Evolutionary conservation across 352 stramenopile genomes (phyloP), one percentile per base, ranked within the genome.

Genomic region (Phytophthora ohioensis): DNA sequence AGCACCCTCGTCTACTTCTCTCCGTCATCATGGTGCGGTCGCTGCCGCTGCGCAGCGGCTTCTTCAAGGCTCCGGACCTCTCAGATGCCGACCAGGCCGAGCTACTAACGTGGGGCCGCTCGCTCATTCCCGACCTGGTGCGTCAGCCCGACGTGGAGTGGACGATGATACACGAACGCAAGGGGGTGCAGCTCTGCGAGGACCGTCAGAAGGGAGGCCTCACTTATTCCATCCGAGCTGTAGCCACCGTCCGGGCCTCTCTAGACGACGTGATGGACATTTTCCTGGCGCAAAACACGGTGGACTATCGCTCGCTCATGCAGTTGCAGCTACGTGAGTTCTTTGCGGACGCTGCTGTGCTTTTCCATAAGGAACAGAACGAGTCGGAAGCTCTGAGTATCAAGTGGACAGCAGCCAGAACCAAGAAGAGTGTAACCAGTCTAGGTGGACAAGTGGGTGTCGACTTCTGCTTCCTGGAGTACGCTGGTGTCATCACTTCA

Each of bases 211-310:
- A 93, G 52, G 87, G 87, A 17, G 87, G 87, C 5, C 78, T 95
- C 9, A 92, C 81, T 35, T 95, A 95, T 80, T 90, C 79, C n/a
- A 82, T 95, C 51, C 82, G 81, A 36, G 80, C 81, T 17, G 73
- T 91, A 8, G 72, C 82, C 12, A 84, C 82, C 0, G 77, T 95
- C 4, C 74, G 75, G 45, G 81, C 85, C 21, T 69, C 81, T 53
- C 70, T 95, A 27, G 87, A 93, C 45, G 85, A 93, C 65, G 67
- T 93, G 60, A 91, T 93, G 84, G 84, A 93, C 70, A 83, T 95
- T 62, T 93, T 95, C 58, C 69, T 91, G 11, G 71, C 75, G 10
- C 68, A 73, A 12, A 82, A 58, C n/a, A 92, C 87, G 15, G 46
- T 71, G 17, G 84, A 92, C 57, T 92, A 87, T 60, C 85, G 85